Percentiles rank a stretch among this genome's conserved stretches.
Conservation (phyloP, 495 filamentous ascomycete genomes). For the Viridothelium virens region DNA sequence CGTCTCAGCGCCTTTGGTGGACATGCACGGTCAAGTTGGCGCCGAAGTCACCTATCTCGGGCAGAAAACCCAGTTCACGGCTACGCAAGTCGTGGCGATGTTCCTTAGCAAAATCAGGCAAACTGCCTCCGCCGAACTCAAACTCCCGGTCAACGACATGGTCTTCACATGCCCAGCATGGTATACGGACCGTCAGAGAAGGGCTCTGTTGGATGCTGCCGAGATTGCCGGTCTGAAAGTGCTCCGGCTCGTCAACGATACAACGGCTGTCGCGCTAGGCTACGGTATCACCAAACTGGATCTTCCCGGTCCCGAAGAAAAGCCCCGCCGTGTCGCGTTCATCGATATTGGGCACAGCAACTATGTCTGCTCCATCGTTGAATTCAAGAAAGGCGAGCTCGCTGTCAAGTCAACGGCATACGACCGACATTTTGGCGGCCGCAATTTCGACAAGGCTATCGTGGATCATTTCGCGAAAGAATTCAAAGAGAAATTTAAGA, state of each 20-base stretch:
- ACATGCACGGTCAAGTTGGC: conserved; percentile 88
- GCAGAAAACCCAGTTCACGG: conserved; percentile 87
- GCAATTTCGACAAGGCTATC: conserved; percentile 90
- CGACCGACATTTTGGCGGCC: conserved; percentile 95
- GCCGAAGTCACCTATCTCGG: conserved; percentile 90
- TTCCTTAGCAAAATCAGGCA: conserved; percentile 90
- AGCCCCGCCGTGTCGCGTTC: conserved; percentile 84
- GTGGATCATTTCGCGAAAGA: conserved; percentile 92
- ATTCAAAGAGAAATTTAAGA: conserved; percentile 51
- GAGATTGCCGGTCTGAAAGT: conserved; percentile 92
- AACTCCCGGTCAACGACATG: conserved; percentile 86
- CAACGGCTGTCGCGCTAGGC: conserved; percentile 88
- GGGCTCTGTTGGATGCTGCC: conserved; percentile 81
- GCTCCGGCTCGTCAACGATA: conserved; percentile 94
- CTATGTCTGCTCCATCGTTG: conserved; percentile 87
- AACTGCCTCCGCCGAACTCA: conserved; percentile 79
- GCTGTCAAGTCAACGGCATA: conserved; percentile 86
- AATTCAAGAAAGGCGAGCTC: conserved; percentile 96
- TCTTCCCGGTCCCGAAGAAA: conserved; percentile 81
- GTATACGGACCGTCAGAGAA: conserved; percentile 93
- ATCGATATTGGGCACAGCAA: conserved; percentile 95
- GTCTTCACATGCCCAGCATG: conserved; percentile 91
- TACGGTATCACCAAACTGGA: conserved; percentile 97
- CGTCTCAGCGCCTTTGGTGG: conserved; percentile 78
- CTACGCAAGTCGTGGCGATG: conserved; percentile 87